Percentiles rank a stretch among this genome's conserved stretches.
These are phyloP conservation scores for Tricholoma sp. DNA, from an alignment of 768 basidiomycete genomes.

Conservation along the genomic window DNA sequence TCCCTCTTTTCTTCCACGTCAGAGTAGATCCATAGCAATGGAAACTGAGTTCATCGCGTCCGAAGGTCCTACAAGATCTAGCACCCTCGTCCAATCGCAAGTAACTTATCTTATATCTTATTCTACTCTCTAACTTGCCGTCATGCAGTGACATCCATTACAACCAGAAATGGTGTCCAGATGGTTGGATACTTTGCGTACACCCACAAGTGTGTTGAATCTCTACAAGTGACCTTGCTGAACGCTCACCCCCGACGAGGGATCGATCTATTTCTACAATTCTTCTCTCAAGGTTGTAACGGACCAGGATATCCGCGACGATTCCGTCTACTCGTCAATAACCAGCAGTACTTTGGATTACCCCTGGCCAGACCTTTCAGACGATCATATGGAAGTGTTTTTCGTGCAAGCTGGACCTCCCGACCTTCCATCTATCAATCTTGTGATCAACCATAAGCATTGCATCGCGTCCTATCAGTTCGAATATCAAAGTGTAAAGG, in stretches of 20 bases:
- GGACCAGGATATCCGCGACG: conserved; percentile 46
- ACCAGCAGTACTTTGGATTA: conserved; percentile 23
- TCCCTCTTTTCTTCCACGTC: too few species aligned
- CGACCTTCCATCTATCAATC: conserved; percentile 23
- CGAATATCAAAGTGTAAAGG: conserved; percentile 24
- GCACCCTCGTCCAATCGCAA: background rate
- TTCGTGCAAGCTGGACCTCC: conserved; percentile 18
- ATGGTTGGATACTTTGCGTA: conserved; percentile 35
- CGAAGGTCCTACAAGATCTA: background rate
- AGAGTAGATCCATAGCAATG: background rate
- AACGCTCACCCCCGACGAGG: conserved; percentile 19
- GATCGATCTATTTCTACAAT: conserved; percentile 49
- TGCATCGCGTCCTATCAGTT: conserved; percentile 38
- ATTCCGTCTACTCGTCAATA: conserved; percentile 24
- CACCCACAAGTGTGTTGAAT: conserved; percentile 30
- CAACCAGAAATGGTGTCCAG: conserved; percentile 11
- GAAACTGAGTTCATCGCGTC: background rate
- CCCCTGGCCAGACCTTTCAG: conserved; percentile 20
- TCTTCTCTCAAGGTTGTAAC: conserved; percentile 33
- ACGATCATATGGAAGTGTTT: conserved; percentile 38
- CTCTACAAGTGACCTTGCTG: background rate
- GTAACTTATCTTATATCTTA: background rate
- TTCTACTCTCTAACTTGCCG: background rate
- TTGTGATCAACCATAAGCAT: conserved; percentile 42
- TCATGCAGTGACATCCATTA: conserved; percentile 2